Conservation (phyloP, 2,329 filamentous ascomycete species). For the Alternaria sp. region DNA sequence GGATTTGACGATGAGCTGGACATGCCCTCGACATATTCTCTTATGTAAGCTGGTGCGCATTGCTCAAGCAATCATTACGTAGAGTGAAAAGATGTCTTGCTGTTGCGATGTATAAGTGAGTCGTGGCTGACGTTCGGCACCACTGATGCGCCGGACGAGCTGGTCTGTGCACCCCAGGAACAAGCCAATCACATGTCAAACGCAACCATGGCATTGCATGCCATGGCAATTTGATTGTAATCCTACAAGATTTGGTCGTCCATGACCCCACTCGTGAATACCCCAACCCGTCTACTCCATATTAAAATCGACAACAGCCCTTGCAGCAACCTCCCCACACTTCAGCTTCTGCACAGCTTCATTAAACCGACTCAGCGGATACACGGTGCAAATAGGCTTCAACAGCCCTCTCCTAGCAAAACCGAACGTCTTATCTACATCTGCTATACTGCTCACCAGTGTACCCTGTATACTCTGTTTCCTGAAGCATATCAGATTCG, state of each 20-base stretch:
- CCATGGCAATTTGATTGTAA: too few relatives aligned
- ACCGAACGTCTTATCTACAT: slow-evolving; percentile 58
- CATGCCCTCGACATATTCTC: slow-evolving; percentile 50
- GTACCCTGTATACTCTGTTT: slow-evolving; percentile 49
- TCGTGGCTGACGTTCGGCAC: slow-evolving; percentile 31
- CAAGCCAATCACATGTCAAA: slow-evolving; percentile 12
- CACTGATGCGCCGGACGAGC: slow-evolving; percentile 21
- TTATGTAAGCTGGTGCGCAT: slow-evolving; percentile 32
- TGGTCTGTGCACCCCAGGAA: slow-evolving; percentile 23
- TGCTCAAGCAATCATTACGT: slow-evolving; percentile 38
- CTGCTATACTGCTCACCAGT: slow-evolving; percentile 59
- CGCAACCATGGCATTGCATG: not conserved
- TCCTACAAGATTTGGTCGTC: too few relatives aligned
- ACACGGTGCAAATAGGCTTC: slow-evolving; percentile 61
- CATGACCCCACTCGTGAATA: too few relatives aligned
- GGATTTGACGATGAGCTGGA: slow-evolving; percentile 50
- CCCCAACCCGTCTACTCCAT: slow-evolving; percentile 31
- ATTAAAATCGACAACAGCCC: slow-evolving; percentile 65
- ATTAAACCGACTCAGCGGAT: slow-evolving; percentile 57
- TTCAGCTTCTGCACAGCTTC: slow-evolving; percentile 62
- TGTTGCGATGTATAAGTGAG: slow-evolving; percentile 1
- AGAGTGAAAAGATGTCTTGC: slow-evolving; percentile 5
- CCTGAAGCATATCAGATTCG: slow-evolving; percentile 47
- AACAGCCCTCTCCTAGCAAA: slow-evolving; percentile 61
- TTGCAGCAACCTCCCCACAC: slow-evolving; percentile 61